phyloP scores from a whole-genome alignment of 1,284 basidiomycete species.

The Ustilago tritici region DNA sequence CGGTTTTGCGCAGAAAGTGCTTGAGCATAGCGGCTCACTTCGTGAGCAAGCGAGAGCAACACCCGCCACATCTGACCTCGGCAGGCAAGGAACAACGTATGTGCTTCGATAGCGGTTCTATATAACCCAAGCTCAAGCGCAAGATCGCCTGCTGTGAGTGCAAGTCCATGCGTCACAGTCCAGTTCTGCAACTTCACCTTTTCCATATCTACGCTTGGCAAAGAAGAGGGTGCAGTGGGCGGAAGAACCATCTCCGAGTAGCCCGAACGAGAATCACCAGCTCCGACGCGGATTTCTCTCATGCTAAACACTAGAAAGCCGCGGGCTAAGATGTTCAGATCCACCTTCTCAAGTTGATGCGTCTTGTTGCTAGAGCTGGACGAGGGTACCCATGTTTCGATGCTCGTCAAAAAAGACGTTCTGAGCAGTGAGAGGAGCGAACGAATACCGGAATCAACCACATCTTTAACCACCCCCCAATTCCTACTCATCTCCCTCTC shows the following conservation, averaged over 20 bases:
- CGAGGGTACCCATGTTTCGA: slow-evolving; percentile 18
- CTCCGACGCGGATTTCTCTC: slow-evolving; percentile 40
- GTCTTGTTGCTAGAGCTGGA: not conserved
- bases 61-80: slow-evolving; percentile 45
- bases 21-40: slow-evolving; percentile 17
- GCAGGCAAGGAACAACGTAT: slow-evolving; percentile 35
- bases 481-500: slow-evolving; percentile 47
- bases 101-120: slow-evolving; percentile 35
- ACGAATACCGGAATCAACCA: slow-evolving; percentile 39
- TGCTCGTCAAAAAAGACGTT: not conserved
- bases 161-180: slow-evolving; percentile 39
- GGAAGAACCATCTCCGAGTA: slow-evolving; percentile 34
- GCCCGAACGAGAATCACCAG: slow-evolving; percentile 29
- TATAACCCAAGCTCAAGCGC: slow-evolving; percentile 30
- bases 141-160: slow-evolving; percentile 34
- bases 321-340: not conserved
- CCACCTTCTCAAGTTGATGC: slow-evolving; percentile 2
- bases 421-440: slow-evolving; percentile 21
- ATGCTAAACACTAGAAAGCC: slow-evolving; percentile 31
- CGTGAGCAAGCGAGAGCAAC: slow-evolving; percentile 28
- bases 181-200: slow-evolving; percentile 37
- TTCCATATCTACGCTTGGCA: slow-evolving; percentile 16
- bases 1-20: not conserved
- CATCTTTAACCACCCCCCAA: slow-evolving; percentile 46
- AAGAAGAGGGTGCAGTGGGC: not conserved